A percentile compares a stretch with the other conserved stretches of the same genome.
These are phyloP conservation scores for Zygotorulaspora mrakii DNA, from an alignment of 1,139 yeast genomes.

Conservation along the genomic window DNA sequence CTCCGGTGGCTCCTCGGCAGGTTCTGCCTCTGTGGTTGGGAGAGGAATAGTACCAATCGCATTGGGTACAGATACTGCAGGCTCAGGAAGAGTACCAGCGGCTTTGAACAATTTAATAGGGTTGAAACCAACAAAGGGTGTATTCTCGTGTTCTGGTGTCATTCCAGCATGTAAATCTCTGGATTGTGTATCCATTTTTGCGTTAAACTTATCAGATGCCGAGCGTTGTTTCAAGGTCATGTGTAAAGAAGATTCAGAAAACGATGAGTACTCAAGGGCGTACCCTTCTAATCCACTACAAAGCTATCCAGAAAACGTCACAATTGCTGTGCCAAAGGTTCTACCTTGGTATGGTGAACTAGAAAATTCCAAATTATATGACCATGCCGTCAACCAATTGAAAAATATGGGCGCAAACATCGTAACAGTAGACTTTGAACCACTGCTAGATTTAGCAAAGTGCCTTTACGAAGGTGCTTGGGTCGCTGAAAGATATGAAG, in stretches of 20 bases:
- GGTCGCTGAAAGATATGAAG: conserved; percentile 94
- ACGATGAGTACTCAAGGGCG: conserved; percentile 75
- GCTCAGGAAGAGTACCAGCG: conserved; percentile 98
- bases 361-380: conserved; percentile 68
- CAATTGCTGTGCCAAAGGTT: conserved; percentile 68
- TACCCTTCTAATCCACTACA: conserved; percentile 64
- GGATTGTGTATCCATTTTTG: conserved; percentile 85
- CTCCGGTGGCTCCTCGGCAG: conserved; percentile 93
- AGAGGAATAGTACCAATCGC: conserved; percentile 85
- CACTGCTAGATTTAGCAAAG: conserved; percentile 76
- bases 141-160: conserved; percentile 79
- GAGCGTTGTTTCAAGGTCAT: conserved; percentile 66
- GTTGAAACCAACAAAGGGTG: conserved; percentile 87
- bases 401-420: conserved; percentile 54
- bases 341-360: conserved; percentile 77
- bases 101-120: conserved; percentile 88
- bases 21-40: conserved; percentile 88
- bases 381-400: conserved; percentile 57
- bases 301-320: conserved; percentile 56
- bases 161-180: conserved; percentile 96
- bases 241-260: conserved; percentile 66
- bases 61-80: conserved; percentile 97
- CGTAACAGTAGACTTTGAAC: conserved; percentile 62
- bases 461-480: conserved; percentile 97
- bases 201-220: conserved; percentile 76